These are phyloP conservation scores for Tolypocladium endophyticum DNA, from an alignment of 2,329 filamentous ascomycete genomes.

Conservation along the genomic window DNA sequence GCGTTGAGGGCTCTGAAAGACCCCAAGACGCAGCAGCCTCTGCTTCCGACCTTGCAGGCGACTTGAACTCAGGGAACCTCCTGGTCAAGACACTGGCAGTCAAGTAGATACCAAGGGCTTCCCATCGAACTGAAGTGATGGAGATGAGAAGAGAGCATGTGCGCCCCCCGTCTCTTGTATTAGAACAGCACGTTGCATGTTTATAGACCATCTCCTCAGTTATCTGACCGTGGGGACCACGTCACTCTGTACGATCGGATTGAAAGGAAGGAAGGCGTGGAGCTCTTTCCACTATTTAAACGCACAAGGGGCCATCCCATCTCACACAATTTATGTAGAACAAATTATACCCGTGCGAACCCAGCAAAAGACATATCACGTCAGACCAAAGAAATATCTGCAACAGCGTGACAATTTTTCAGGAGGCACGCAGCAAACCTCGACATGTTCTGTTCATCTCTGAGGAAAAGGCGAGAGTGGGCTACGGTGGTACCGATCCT, in stretches of 20 bases:
- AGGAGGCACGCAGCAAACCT: neutral
- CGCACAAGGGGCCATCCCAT: neutral
- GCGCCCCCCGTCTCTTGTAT: neutral
- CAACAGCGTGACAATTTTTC: neutral
- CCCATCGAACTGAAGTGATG: neutral
- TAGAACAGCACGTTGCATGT: neutral
- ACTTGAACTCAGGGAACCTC: neutral
- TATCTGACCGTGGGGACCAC: neutral
- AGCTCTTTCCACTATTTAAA: neutral
- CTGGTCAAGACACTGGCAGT: neutral
- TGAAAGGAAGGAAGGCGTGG: neutral
- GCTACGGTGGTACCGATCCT: conserved; percentile 17
- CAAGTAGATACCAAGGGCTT: neutral
- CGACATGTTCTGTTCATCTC: conserved; percentile 26
- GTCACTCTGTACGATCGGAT: neutral
- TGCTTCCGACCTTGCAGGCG: conserved; percentile 30
- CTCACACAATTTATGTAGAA: neutral
- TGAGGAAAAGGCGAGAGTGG: conserved; percentile 27
- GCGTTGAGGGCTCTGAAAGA: conserved; percentile 40
- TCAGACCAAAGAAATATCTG: neutral
- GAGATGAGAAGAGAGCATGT: neutral
- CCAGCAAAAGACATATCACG: neutral
- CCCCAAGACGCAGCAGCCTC: conserved; percentile 44
- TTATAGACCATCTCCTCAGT: neutral
- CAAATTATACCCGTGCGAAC: neutral